phyloP scores from a whole-genome alignment of 2,329 filamentous ascomycete genomes.

The Colletotrichum navitas region DNA sequence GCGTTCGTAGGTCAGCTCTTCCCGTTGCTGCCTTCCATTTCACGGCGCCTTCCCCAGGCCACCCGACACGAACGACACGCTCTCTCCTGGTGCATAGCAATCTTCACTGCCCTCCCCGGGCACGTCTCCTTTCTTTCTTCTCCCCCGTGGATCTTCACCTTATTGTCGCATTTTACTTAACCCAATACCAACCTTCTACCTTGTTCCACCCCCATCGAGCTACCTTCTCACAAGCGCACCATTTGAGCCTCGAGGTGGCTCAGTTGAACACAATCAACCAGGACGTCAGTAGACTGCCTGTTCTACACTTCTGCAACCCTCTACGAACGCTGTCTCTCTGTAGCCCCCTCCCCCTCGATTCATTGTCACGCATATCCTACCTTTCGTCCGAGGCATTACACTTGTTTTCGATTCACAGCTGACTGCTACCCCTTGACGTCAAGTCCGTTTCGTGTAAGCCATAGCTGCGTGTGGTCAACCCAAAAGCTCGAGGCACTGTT shows the following conservation, averaged over 20 bases:
- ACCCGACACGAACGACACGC: not conserved
- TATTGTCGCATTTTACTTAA: not conserved
- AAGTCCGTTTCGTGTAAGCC: not conserved
- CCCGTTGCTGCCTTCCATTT: not conserved
- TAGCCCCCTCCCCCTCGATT: fast-evolving
- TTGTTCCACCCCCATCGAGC: not conserved
- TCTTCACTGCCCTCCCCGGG: not conserved
- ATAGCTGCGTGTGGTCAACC: not conserved
- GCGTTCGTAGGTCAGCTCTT: not conserved
- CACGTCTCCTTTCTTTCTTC: too few species aligned
- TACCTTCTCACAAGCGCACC: not conserved
- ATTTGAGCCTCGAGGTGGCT: not conserved
- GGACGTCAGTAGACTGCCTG: not conserved
- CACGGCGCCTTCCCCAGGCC: not conserved
- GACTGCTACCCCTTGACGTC: not conserved
- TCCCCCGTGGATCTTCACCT: too few species aligned
- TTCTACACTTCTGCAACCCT: not conserved
- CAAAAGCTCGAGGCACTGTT: not conserved
- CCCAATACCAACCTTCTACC: too few species aligned
- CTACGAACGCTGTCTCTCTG: not conserved
- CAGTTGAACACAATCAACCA: not conserved
- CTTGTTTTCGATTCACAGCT: too few species aligned
- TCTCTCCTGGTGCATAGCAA: not conserved
- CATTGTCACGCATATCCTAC: not conserved
- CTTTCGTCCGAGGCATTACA: not conserved